Evolutionary conservation across 768 basidiomycete species (phyloP), one percentile per base, ranked within the genome.

Genomic region (Chiua virens): DNA sequence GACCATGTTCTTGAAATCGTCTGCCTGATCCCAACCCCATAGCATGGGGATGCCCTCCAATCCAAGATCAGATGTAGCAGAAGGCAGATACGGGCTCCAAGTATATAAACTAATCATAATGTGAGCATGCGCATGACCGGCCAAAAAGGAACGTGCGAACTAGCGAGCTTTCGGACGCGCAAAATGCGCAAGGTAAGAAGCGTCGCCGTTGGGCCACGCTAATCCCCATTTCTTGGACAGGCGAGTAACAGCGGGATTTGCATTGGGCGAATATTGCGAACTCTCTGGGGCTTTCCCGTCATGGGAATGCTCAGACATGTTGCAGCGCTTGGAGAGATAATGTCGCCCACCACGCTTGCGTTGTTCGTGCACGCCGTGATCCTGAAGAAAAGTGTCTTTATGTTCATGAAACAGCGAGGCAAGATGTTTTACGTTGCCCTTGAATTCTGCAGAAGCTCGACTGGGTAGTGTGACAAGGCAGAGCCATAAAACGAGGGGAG

Each of bases 1-100:
- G 27, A 85, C 78, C 38, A 71, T 51, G 3, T 63, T 63, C 50
- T 73, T 57, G 65, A 87, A 87, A 15, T 78, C 73, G 8, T 47
- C 54, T 22, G 75, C 62, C 47, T 87, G 75, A 25, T 77, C 73
- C 8, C 64, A 57, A 53, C 87, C 84, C 89, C 89, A 92, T 1
- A 91, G 66, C 87, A 89, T 89, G 38, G 88, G 81, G 41, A 80
- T 73, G 55, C 71, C 82, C 10, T 77, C 67, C 35, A 85, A 64
- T n/a, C 82, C 85, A 46, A 78, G 67, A 6, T 62, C 28, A 14
- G 73, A 68, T 2, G 75, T 70, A 1, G 60, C 56, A n/a, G 56
- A 48, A 20, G 85, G 79, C 42, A 70, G 69, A 54, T 62, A 69
- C 11, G 85, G 77, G 34, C 76, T 74, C 92, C 92, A 94, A 28